Evolutionary conservation across 2,329 filamentous ascomycete species (phyloP).

Genomic region (Capronia americana): DNA sequence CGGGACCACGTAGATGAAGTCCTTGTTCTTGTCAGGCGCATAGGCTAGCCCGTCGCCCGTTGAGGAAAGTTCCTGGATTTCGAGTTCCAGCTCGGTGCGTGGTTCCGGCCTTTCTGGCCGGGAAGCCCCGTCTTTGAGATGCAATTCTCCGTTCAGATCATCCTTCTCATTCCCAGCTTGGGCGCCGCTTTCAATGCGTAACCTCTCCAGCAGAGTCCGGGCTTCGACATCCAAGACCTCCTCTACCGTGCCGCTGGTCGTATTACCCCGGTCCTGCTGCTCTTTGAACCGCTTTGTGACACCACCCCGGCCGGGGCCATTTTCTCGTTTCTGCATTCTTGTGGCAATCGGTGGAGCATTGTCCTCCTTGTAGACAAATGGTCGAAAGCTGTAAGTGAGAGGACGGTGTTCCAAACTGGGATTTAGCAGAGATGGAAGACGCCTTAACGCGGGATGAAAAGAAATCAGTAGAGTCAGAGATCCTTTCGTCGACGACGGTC

Average conservation of each 20-base stretch:
- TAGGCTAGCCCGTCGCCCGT: slow-evolving; percentile 89
- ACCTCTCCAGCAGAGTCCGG: slow-evolving; percentile 17
- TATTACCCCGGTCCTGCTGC: not conserved
- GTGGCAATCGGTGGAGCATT: slow-evolving; percentile 24
- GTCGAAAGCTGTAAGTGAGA: not conserved
- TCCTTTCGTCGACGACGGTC: not conserved
- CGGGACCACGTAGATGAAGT: slow-evolving; percentile 71
- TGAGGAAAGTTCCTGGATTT: slow-evolving; percentile 82
- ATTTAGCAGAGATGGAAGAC: not conserved
- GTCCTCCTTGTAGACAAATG: slow-evolving; percentile 12
- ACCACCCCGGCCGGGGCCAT: not conserved
- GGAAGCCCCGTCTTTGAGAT: slow-evolving; percentile 1
- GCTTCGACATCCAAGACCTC: slow-evolving; percentile 33
- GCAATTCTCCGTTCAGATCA: not conserved
- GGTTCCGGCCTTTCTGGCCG: not conserved
- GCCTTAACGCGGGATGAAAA: not conserved
- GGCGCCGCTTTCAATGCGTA: not conserved
- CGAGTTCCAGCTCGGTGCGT: slow-evolving; percentile 72
- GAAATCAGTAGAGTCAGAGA: not conserved
- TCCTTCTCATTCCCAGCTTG: not conserved
- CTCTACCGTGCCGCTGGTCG: slow-evolving; percentile 27
- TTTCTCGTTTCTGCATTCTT: slow-evolving; percentile 21
- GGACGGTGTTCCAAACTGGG: not conserved
- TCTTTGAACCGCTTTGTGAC: slow-evolving; percentile 16
- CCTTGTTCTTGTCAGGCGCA: slow-evolving; percentile 58